These are phyloP conservation scores for Lentinula raphanica DNA, from an alignment of 768 basidiomycete genomes.

Conservation along the genomic window DNA sequence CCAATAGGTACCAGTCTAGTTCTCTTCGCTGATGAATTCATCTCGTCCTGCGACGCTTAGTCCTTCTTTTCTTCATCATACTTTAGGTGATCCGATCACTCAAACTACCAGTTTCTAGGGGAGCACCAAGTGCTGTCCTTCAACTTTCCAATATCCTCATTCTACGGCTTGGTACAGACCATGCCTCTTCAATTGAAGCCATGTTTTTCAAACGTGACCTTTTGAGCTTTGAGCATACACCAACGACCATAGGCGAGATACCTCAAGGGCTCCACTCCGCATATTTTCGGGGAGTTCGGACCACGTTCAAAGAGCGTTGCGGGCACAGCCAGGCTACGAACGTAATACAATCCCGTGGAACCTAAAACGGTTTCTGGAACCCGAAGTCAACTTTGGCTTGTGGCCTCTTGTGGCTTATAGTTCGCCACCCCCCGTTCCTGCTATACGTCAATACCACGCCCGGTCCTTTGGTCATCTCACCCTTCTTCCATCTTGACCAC, in stretches of 20 bases:
- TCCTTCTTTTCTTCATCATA: no score
- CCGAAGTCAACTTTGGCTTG: not conserved
- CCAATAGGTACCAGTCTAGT: no score
- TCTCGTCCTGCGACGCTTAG: no score
- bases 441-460: not conserved
- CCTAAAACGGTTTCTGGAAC: not conserved
- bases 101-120: not conserved
- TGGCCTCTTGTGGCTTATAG: not conserved
- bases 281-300: no score
- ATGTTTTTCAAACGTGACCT: not conserved
- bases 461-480: not conserved
- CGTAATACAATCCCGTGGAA: conserved; percentile 3
- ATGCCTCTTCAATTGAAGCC: not conserved
- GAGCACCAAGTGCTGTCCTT: not conserved
- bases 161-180: no score
- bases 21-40: not conserved
- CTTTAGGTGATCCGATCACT: conserved; percentile 1
- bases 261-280: no score
- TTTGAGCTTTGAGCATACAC: no score
- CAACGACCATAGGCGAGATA: no score
- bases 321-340: not conserved
- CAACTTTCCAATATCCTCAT: no score
- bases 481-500: conserved; percentile 5
- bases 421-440: not conserved
- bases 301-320: not conserved